A percentile compares a stretch with the other conserved stretches of the same genome.
Evolutionary conservation across 2,329 filamentous ascomycete species (phyloP).

Genomic region (Volutella citrinella): DNA sequence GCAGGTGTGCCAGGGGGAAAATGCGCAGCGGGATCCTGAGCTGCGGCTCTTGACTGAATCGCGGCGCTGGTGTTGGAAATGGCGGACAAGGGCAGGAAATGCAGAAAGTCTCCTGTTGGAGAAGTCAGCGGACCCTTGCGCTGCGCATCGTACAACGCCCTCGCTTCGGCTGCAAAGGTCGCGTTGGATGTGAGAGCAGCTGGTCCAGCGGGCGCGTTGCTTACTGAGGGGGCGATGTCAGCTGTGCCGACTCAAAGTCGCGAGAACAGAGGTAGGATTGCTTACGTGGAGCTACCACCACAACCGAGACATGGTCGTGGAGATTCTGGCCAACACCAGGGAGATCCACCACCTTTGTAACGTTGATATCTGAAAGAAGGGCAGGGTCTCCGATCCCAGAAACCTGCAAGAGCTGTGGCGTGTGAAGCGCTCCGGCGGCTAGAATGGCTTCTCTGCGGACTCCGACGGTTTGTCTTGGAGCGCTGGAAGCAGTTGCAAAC

Average conservation of each 20-base stretch:
- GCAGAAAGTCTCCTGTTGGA: constrained; percentile 13
- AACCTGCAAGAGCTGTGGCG: constrained; percentile 44
- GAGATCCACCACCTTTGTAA: constrained; percentile 41
- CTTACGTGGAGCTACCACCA: constrained; percentile 2
- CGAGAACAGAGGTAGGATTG: too few species aligned
- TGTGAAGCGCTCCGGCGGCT: constrained; percentile 38
- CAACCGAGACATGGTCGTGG: constrained; percentile 34
- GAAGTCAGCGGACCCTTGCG: constrained; percentile 13
- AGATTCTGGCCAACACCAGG: constrained; percentile 49
- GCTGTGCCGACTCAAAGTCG: too few species aligned
- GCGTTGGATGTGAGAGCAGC: constrained; percentile 14
- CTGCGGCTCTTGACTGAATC: constrained; percentile 7
- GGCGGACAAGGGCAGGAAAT: constrained; percentile 14
- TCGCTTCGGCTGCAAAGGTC: constrained; percentile 14
- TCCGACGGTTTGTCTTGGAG: constrained; percentile 1
- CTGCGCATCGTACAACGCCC: constrained; percentile 8
- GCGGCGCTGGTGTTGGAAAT: constrained; percentile 5
- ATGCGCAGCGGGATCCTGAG: constrained; percentile 11
- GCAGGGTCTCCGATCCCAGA: constrained; percentile 45
- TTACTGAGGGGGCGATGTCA: too few species aligned
- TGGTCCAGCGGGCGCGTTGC: constrained; percentile 11
- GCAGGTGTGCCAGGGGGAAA: constrained; percentile 8
- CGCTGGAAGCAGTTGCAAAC: constrained; percentile 7
- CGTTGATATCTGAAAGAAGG: constrained; percentile 34
- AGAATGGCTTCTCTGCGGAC: constrained; percentile 38